Evolutionary conservation across 2,329 filamentous ascomycete species (phyloP).

Genomic region (Pseudophaeomoniella oleicola): DNA sequence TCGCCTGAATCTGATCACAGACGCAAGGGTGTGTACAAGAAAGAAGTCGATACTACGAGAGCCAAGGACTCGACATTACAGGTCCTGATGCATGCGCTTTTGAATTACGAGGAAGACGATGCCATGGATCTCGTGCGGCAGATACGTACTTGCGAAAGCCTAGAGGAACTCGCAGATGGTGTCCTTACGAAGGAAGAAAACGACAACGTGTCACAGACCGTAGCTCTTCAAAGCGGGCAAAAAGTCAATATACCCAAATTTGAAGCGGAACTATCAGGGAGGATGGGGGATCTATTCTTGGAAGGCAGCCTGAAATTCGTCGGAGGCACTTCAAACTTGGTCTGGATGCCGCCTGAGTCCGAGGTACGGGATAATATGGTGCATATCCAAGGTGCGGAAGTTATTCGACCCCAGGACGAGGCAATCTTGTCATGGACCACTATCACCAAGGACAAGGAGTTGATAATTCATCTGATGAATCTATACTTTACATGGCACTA

Average conservation of each 20-base stretch:
- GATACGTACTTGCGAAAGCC: conserved; percentile 72
- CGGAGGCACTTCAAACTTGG: conserved; percentile 84
- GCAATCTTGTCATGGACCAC: conserved; percentile 75
- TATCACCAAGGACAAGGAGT: conserved; percentile 63
- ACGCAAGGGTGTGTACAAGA: conserved; percentile 90
- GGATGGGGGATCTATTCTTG: conserved; percentile 80
- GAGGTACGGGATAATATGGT: conserved; percentile 22
- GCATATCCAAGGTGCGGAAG: conserved; percentile 30
- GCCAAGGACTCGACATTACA: conserved; percentile 77
- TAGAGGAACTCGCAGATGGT: conserved; percentile 49
- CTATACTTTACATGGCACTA: conserved; percentile 99
- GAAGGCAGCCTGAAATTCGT: conserved; percentile 84
- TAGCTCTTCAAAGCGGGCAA: conserved; percentile 5
- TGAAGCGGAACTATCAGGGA: conserved; percentile 74
- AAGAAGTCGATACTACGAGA: conserved; percentile 79
- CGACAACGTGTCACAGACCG: conserved; percentile 5
- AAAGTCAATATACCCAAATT: conserved; percentile 29
- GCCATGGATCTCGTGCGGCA: conserved; percentile 67
- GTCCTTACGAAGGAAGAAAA: conserved; percentile 40
- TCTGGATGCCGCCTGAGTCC: conserved; percentile 52
- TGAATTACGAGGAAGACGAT: conserved; percentile 81
- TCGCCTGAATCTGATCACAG: conserved; percentile 93
- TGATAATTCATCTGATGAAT: conserved; percentile 77
- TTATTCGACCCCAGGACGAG: conserved; percentile 42
- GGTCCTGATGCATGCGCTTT: conserved; percentile 80